Base-by-base conservation (phyloP, 2,329 filamentous ascomycete genomes). In the Aspergillus sp. region DNA sequence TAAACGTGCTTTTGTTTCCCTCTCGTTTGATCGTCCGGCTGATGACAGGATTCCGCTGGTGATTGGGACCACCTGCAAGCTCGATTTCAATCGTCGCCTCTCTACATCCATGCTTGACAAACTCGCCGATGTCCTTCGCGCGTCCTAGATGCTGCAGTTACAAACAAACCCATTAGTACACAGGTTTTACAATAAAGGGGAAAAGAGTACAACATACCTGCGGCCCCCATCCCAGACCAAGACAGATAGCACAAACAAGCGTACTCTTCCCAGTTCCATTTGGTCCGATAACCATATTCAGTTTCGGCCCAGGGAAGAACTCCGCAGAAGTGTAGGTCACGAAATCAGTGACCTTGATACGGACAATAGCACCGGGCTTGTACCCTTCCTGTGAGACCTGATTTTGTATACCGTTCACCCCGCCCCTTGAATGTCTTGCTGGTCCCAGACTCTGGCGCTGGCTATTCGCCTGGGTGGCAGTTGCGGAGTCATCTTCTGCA, bases 241-340 rank as follows among this genome's bases (percentile, higher is more conserved):
- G 78, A 70, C 95, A 98, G 65, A 99, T 96, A 45, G 95, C 95
- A 75, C 95, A 99, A 44, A 99, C 93, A 24, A 99, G 82, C 0
- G 95, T 97, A 76, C 93, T 98, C 77, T 99, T 99, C 55, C 95
- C 95, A 0, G 95, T 98, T 34, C 95, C 95, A 69, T 99, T 99
- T n/a, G 95, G 95, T 0, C 95, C 95, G 66, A 99, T 96, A 53
- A 99, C 88, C 93, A 99, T 98, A 73, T 99, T 99, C 69, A 99
- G 76, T 71, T 90, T 93, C 1, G 95, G 93, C 0, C 95, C 95
- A 12, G 92, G 91, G 58, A 89, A 86, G 74, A 98, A 97, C 64
- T 96, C 93, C 55, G 92, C 93, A 53, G 88, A 86, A 50, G 90
- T 92, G 76, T 99, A 99, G 0, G 95, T 99, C 55, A 99, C 91